Conservation (phyloP, 129 eudicot genomes). For the Pittosporum tobira region DNA sequence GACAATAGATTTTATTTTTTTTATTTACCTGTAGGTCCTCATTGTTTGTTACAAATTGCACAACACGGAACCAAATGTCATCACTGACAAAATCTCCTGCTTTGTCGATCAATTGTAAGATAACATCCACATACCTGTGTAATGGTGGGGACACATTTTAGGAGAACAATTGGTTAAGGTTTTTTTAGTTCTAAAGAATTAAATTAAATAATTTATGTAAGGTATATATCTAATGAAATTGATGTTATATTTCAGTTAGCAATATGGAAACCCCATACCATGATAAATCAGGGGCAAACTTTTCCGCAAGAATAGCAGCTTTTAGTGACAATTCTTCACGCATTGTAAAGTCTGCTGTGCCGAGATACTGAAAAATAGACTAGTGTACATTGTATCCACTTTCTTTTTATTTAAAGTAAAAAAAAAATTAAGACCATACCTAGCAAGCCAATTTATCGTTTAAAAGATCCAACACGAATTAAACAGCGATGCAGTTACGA, state of each 20-base stretch:
- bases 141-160: background rate
- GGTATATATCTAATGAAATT: background rate
- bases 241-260: background rate
- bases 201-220: background rate
- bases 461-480: background rate
- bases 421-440: background rate
- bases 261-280: constrained; percentile 43
- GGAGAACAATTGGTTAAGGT: background rate
- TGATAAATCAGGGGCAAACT: constrained; percentile 98
- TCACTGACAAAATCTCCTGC: constrained; percentile 97
- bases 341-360: constrained; percentile 95
- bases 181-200: background rate
- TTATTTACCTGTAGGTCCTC: constrained; percentile 83
- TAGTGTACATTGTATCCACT: constrained; percentile 8
- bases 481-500: background rate
- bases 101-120: constrained; percentile 95
- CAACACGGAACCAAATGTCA: constrained; percentile 99
- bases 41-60: constrained; percentile 94
- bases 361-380: constrained; percentile 71
- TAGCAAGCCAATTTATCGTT: background rate
- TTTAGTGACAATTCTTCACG: constrained; percentile 96
- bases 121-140: constrained; percentile 96
- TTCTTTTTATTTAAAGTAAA: background rate
- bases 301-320: constrained; percentile 98
- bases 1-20: background rate